Conservation (phyloP, 768 basidiomycete species). For the Cystofilobasidium ferigula region DNA sequence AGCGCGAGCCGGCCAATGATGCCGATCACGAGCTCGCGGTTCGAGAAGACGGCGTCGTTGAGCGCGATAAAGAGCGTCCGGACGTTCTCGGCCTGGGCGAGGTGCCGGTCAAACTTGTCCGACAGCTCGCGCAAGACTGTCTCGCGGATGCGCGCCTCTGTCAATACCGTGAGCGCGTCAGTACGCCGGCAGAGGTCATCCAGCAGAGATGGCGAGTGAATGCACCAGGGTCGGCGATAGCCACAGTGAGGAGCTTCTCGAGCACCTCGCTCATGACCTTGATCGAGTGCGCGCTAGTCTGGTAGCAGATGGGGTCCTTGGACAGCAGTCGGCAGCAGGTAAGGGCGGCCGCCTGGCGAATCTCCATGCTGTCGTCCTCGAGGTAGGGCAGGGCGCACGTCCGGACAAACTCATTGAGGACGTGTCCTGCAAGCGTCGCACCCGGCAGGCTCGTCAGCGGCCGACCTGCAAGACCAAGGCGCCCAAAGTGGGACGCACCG, state of each 20-base stretch:
- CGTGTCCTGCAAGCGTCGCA: constrained; percentile 59
- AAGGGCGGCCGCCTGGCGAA: constrained; percentile 76
- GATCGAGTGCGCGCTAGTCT: constrained; percentile 89
- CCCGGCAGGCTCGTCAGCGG: background rate
- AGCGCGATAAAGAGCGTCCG: constrained; percentile 90
- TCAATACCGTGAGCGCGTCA: background rate
- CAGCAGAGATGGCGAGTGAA: too few relatives aligned
- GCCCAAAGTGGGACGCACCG: constrained; percentile 45
- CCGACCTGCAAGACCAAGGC: background rate
- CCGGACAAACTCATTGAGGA: constrained; percentile 90
- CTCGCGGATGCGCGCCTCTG: constrained; percentile 70
- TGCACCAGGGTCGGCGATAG: constrained; percentile 87
- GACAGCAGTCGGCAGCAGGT: constrained; percentile 88
- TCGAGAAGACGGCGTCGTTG: constrained; percentile 91
- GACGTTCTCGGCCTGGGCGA: constrained; percentile 97
- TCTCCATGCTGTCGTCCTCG: constrained; percentile 79
- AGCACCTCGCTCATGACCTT: constrained; percentile 97
- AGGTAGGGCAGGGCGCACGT: constrained; percentile 82
- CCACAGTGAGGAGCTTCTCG: constrained; percentile 87
- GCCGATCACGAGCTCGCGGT: constrained; percentile 76
- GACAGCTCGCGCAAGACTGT: constrained; percentile 78
- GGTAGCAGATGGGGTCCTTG: constrained; percentile 88
- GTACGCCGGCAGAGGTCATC: too few relatives aligned
- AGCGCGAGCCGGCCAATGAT: constrained; percentile 87
- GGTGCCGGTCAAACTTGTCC: constrained; percentile 88